Evolutionary conservation across 306 rosid genomes (phyloP), one percentile per base, ranked within the genome.

Genomic region (Pyrus bretschneideri): DNA sequence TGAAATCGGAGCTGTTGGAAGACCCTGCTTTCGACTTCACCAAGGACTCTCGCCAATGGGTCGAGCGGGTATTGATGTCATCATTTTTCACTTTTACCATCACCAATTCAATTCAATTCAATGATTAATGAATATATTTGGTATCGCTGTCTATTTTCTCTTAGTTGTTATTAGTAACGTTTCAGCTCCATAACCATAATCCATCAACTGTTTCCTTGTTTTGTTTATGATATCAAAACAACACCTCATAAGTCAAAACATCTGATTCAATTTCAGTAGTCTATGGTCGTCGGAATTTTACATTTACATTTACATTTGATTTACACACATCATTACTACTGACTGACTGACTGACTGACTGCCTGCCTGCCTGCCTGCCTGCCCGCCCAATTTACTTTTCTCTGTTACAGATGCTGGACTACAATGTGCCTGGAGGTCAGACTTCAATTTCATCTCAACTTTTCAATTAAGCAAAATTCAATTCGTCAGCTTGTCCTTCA

Each of bases 401-500:
- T 71, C 31, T 57, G 17, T 78, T 64, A 49, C 88, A 85, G 88
- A 89, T 93, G 98, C 84, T 89, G 90, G 98, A 90, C 86, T 93
- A 93, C 91, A 93, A 90, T 88, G 98, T 93, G 78, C 96, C 91
- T 63, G 93, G 96, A 90, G 98, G 97, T 90, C 78, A 67, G 88
- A 67, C 65, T 75, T 75, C 11, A 65, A 52, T 44, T 64, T 69
- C 17, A 31, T 51, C 4, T 38, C 18, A 63, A 71, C 21, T 69
- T 51, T 2, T 73, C 45, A 27, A 25, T 55, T 62, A 77, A 22
- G 21, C 21, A 15, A 49, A 35, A 35, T 35, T 15, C 54, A 46
- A 46, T 46, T 46, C 54, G 4, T 46, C 54, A 46, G 54, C 54
- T 46, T 46, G 21, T 46, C 54, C 54, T 14, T 46, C 54, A 46